A percentile compares a stretch with the other conserved stretches of the same genome.
Evolutionary conservation across 2,329 filamentous ascomycete species (phyloP).

Genomic region (Pseudogymnoascus sp.): DNA sequence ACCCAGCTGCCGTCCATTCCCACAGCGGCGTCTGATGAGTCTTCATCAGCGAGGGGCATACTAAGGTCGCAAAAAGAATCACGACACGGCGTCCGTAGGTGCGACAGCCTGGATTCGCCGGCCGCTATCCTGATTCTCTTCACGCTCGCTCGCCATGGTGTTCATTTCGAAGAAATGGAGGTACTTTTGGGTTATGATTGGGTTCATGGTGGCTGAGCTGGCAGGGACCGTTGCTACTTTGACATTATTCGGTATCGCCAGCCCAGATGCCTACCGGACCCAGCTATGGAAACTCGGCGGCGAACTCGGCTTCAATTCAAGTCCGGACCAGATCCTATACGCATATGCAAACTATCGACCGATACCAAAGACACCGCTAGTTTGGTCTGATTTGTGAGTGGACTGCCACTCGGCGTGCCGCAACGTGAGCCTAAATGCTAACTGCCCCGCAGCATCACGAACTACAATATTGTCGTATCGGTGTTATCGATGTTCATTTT

Average conservation of each 20-base stretch:
- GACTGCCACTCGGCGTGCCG: neutral
- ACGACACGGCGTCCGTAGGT: neutral
- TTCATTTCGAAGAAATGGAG: conserved; percentile 40
- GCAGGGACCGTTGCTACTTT: conserved; percentile 56
- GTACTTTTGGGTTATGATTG: conserved; percentile 37
- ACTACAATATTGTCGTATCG: conserved; percentile 70
- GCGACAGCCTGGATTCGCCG: conserved; percentile 1
- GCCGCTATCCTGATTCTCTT: neutral
- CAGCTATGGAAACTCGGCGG: conserved; percentile 66
- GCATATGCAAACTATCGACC: conserved; percentile 64
- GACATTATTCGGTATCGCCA: conserved; percentile 64
- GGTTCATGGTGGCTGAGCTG: conserved; percentile 59
- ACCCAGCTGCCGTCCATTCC: neutral
- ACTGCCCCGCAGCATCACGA: conserved; percentile 51
- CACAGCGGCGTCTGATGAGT: conserved; percentile 7
- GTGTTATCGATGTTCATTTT: conserved; percentile 70
- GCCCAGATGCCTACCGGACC: conserved; percentile 65
- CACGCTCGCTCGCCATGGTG: neutral
- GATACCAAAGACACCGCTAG: conserved; percentile 54
- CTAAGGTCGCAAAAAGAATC: conserved; percentile 8
- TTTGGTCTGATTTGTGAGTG: conserved; percentile 66
- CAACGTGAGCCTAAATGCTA: conserved; percentile 16
- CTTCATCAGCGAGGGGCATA: conserved; percentile 1
- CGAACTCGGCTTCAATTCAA: conserved; percentile 66
- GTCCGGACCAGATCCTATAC: conserved; percentile 61